Percentiles rank a stretch among this genome's conserved stretches.
Conservation (phyloP, 2,329 filamentous ascomycete genomes). For the Stromatinia cepivora region DNA sequence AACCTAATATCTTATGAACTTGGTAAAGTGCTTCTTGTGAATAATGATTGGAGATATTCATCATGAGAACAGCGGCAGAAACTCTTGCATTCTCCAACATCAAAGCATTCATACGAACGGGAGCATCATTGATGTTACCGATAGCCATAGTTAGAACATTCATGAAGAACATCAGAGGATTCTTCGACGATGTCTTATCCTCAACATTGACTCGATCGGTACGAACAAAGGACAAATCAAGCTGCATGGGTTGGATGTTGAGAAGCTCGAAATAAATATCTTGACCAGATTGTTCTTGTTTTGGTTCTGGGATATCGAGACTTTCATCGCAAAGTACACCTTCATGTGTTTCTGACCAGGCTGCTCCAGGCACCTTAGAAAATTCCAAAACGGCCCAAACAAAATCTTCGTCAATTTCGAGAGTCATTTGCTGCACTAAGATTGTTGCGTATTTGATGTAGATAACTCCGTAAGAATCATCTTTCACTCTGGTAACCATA, state of each 20-base stretch:
- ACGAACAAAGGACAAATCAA: conserved; percentile 94
- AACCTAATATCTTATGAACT: conserved; percentile 95
- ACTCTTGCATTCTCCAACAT: conserved; percentile 95
- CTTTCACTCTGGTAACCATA: conserved; percentile 91
- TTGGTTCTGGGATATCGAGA: conserved; percentile 89
- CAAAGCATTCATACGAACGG: conserved; percentile 87
- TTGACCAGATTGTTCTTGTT: conserved; percentile 77
- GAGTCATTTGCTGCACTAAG: conserved; percentile 93
- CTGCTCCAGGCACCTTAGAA: conserved; percentile 85
- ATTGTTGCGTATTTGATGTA: conserved; percentile 98
- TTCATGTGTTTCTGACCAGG: conserved; percentile 75
- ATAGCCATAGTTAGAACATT: conserved; percentile 99
- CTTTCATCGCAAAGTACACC: conserved; percentile 86
- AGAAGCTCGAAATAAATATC: conserved; percentile 98
- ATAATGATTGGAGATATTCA: conserved; percentile 91
- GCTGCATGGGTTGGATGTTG: conserved; percentile 96
- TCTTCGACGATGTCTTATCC: conserved; percentile 85
- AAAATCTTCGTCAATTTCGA: conserved; percentile 97
- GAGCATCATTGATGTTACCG: conserved; percentile 97
- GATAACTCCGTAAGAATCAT: conserved; percentile 94
- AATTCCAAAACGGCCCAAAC: conserved; percentile 96
- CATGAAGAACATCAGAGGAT: conserved; percentile 97
- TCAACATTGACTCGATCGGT: conserved; percentile 96
- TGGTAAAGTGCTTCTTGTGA: conserved; percentile 95
- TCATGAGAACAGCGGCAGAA: conserved; percentile 77